Percentiles rank a stretch among this genome's conserved stretches.
Conservation (phyloP, 495 filamentous ascomycete genomes). For the Mytilinidion resinicola region DNA sequence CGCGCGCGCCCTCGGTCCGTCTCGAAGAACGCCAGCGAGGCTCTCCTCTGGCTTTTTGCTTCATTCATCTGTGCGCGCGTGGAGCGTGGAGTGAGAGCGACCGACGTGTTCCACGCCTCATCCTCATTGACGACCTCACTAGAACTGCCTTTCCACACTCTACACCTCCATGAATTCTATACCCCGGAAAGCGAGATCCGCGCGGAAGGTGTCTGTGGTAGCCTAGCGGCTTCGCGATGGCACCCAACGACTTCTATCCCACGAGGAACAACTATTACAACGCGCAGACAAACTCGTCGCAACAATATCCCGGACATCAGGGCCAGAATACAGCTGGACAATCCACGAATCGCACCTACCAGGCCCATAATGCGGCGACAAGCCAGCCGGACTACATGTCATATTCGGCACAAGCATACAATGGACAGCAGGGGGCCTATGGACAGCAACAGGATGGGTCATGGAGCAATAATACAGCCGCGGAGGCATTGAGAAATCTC, state of each 20-base stretch:
- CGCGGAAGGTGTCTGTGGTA: not conserved
- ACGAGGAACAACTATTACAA: not conserved
- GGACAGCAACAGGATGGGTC: not conserved
- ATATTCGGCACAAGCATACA: constrained; percentile 9
- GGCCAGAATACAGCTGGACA: not conserved
- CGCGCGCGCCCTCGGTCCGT: too few species aligned
- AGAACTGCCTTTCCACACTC: too few species aligned
- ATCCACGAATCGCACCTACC: constrained; percentile 10
- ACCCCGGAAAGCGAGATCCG: too few species aligned
- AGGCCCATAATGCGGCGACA: constrained; percentile 7
- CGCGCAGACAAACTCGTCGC: not conserved
- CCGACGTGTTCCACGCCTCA: too few species aligned
- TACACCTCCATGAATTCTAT: not conserved
- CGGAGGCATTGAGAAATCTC: constrained; percentile 22
- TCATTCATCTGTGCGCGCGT: too few species aligned
- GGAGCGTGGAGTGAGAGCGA: too few species aligned
- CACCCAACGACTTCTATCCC: not conserved
- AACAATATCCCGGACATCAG: not conserved
- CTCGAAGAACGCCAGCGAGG: too few species aligned
- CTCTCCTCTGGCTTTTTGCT: too few species aligned
- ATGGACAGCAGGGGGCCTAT: constrained; percentile 4
- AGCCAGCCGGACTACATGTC: constrained; percentile 22
- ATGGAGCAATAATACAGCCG: constrained; percentile 12
- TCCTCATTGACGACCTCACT: too few species aligned
- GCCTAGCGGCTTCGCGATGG: not conserved